A percentile compares a stretch with the other conserved stretches of the same genome.
Conservation (phyloP, 805 yeast genomes). For the Candida ponderosae region DNA sequence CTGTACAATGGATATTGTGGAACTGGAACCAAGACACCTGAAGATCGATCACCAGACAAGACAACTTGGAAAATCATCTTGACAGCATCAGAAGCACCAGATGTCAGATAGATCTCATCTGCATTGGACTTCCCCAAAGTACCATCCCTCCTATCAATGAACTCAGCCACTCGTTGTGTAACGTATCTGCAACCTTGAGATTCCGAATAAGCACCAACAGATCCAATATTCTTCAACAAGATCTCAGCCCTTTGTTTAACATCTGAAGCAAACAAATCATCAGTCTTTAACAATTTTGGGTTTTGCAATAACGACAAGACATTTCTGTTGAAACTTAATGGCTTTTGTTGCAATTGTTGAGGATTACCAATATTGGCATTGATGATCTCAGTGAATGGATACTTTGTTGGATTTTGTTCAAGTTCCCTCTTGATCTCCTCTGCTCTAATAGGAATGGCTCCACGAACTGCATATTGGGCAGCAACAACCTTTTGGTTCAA, state of each 20-base stretch:
- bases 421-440: slow-evolving; percentile 62
- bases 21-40: slow-evolving; percentile 66
- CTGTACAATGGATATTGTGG: slow-evolving; percentile 98
- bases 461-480: slow-evolving; percentile 91
- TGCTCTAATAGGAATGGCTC: slow-evolving; percentile 79
- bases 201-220: slow-evolving; percentile 85
- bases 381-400: slow-evolving; percentile 69
- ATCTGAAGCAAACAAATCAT: slow-evolving; percentile 46
- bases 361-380: slow-evolving; percentile 92
- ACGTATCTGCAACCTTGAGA: slow-evolving; percentile 75
- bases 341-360: slow-evolving; percentile 86
- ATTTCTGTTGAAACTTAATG: slow-evolving; percentile 83
- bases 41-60: no score
- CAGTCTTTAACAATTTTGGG: slow-evolving; percentile 48
- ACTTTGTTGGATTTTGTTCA: slow-evolving; percentile 40
- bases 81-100: no score
- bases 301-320: slow-evolving; percentile 76
- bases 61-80: no score
- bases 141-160: slow-evolving; percentile 68
- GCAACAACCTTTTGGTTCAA: slow-evolving; percentile 64
- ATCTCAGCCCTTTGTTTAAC: slow-evolving; percentile 58
- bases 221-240: slow-evolving; percentile 54
- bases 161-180: slow-evolving; percentile 69
- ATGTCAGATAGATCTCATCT: no score
- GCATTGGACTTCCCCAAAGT: no score